Evolutionary conservation across 2,329 filamentous ascomycete genomes (phyloP), one percentile per base, ranked within the genome.

Genomic region (Aspergillus floridensis): DNA sequence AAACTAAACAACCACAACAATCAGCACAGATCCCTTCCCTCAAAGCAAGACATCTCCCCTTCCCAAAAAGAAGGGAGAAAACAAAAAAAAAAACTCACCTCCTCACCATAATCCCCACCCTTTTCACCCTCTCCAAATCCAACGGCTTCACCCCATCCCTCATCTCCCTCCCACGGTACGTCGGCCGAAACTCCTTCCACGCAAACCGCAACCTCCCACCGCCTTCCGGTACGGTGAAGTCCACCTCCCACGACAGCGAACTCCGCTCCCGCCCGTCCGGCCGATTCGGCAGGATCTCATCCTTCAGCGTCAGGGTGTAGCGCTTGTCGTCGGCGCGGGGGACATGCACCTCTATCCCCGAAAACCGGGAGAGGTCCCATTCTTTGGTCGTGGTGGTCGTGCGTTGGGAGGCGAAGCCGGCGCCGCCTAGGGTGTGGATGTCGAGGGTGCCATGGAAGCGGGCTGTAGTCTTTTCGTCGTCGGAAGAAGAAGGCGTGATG

Each of bases 391-490:
- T 84, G 44, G 74, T 75, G 3, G 80, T 81, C 4, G 88, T 92
- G 50, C 88, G 84, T 72, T 93, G 91, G 4, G 88, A 91, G 10
- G 91, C 91, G 70, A 96, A 95, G 5, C 91, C 91, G 0, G 91
- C 91, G 31, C 90, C 90, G 26, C 90, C 90, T 0, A 95, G 84
- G 0, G 89, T 86, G 56, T 82, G 82, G 63, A 88, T 91, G 75
- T 95, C 90, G 21, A 95, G 81, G 24, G 80, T 79, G 2, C 91
- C 91, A 63, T 84, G 77, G 76, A 93, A 92, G 8, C 72, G 74
- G 4, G 81, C 84, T 4, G 71, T 73, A 24, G 1, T 73, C 41
- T 16, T 35, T 35, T 35, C 1, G 32, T 16, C 32, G 2, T 73
- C 64, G 14, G 72, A 63, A 21, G 72, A 72, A 41, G 69, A 60